phyloP scores from a whole-genome alignment of 805 yeast genomes.

The Starmera amethionina region DNA sequence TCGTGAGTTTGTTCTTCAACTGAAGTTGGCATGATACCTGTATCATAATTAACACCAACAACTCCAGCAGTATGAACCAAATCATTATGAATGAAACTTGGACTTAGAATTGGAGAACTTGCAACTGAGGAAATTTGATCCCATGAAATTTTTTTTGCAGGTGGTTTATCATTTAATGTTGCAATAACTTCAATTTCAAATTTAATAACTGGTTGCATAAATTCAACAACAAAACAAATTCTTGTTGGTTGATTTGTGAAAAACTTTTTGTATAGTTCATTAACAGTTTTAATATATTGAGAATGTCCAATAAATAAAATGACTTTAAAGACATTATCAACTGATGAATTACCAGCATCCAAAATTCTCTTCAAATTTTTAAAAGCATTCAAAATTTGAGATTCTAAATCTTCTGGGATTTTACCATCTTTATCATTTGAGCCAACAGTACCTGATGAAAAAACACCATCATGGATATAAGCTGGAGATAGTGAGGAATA shows the following conservation, averaged over 20 bases:
- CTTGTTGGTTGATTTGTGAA: constrained; percentile 37
- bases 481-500: constrained; percentile 24
- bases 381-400: constrained; percentile 32
- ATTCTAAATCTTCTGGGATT: constrained; percentile 28
- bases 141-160: constrained; percentile 19
- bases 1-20: constrained; percentile 30
- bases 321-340: constrained; percentile 34
- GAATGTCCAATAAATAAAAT: constrained; percentile 32
- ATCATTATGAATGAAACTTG: constrained; percentile 22
- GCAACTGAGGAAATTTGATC: constrained; percentile 13
- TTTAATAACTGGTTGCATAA: constrained; percentile 15
- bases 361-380: constrained; percentile 28
- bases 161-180: background rate
- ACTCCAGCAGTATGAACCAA: constrained; percentile 33
- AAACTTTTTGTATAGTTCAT: constrained; percentile 29
- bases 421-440: constrained; percentile 25
- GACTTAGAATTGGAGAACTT: background rate
- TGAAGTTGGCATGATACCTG: constrained; percentile 29
- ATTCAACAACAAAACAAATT: constrained; percentile 27
- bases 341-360: constrained; percentile 28
- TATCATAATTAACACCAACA: constrained; percentile 28
- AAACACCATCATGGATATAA: constrained; percentile 24
- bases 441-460: constrained; percentile 35
- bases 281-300: constrained; percentile 27
- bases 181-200: background rate